These are phyloP conservation scores for Kalmanozyma brasiliensis DNA, from an alignment of 1,284 basidiomycete genomes.

Conservation along the genomic window DNA sequence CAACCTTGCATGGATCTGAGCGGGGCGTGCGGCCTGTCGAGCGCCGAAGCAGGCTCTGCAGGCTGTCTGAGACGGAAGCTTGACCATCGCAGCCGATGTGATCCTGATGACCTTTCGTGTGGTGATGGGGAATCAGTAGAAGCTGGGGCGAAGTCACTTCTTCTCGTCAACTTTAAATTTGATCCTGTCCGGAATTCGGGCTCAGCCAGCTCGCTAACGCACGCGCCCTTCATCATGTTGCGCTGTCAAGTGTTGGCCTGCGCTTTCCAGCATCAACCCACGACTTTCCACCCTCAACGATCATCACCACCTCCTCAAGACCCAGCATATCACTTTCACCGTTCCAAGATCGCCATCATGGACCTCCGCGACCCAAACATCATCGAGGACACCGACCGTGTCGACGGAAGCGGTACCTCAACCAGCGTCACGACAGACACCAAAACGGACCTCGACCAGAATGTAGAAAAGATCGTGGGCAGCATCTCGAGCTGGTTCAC, in stretches of 20 bases:
- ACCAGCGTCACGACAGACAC: constrained; percentile 5
- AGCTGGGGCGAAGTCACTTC: too few relatives aligned
- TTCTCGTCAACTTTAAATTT: constrained; percentile 1
- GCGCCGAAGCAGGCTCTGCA: constrained; percentile 28
- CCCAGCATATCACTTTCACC: background rate
- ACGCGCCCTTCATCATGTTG: constrained; percentile 11
- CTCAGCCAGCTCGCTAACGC: constrained; percentile 1
- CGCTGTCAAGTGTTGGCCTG: background rate
- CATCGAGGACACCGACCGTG: constrained; percentile 9
- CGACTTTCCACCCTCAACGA: background rate
- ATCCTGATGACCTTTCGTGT: background rate
- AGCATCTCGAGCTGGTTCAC: constrained; percentile 64
- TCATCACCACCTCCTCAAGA: background rate
- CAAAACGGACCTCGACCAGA: constrained; percentile 56
- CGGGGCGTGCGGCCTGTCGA: constrained; percentile 21
- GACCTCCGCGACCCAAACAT: constrained; percentile 50
- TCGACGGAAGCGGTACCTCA: constrained; percentile 19
- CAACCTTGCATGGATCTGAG: constrained; percentile 34
- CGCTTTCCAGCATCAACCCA: constrained; percentile 1
- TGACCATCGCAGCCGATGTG: constrained; percentile 5
- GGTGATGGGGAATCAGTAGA: background rate
- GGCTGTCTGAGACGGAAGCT: constrained; percentile 30
- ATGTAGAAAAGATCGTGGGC: constrained; percentile 59
- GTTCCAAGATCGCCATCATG: constrained; percentile 10
- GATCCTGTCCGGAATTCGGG: constrained; percentile 22